Evolutionary conservation across 257 asterid genomes (phyloP), one percentile per base, ranked within the genome.

Genomic region (Scutellaria minor): DNA sequence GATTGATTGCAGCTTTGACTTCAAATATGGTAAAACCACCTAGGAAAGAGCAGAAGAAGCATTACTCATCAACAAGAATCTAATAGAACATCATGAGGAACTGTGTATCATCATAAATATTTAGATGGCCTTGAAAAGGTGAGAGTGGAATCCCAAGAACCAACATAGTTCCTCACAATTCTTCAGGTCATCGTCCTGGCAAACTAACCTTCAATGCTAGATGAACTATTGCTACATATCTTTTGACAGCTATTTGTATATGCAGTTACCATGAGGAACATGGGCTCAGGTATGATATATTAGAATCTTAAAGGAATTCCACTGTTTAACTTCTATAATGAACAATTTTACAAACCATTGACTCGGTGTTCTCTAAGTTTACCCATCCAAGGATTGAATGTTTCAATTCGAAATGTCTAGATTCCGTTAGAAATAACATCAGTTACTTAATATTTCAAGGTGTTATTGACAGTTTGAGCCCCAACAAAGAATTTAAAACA

Each of bases 11-110:
- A 95, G 66, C 73, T 88, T 95, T 68, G 98, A 92, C 90, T 83
- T 92, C 66, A 95, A 71, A 78, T 92, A 95, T 4, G 99, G 97
- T 68, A 95, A 86, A 44, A 90, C 83, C 54, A 87, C 99, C 99
- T 95, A 75, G 57, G 67, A 68, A 83, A 61, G 50, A 68, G 56
- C 74, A 61, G 59, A 69, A 31, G 66, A 75, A 35, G 57, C 44
- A 74, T n/a, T 52, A 42, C 59, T 71, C 46, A 66, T 54, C 22
- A 59, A 63, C 64, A 53, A 55, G 48, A 76, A 76, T 56, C 59
- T 51, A 24, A 57, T 51, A 59, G 27, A 39, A 52, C 70, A 45
- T 55, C 66, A 59, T 12, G 51, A 64, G 70, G 20, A 45, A 70
- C 7, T 46, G 40, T 39, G n/a, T 59, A 47, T 13, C 20, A 35